Evolutionary conservation across 2,329 filamentous ascomycete species (phyloP), one percentile per base, ranked within the genome.

Genomic region (Cladorrhinum sp.): DNA sequence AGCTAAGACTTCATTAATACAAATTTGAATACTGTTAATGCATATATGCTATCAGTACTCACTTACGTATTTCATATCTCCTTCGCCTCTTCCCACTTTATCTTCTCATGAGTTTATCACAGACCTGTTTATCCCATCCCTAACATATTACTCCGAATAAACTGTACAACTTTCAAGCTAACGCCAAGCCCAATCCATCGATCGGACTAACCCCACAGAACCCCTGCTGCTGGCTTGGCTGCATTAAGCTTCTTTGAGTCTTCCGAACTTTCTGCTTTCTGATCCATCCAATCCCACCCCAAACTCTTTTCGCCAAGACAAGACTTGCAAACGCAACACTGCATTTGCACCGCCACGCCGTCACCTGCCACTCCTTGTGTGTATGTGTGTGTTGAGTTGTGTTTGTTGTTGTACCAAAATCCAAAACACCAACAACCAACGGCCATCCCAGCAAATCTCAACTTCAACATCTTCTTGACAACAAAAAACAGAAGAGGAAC

Each of bases 391-490:
- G 5, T 41, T 41, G 36, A 3, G 5, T 13, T 41, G 16, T 41
- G 6, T 41, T 13, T 13, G 10, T 41, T 13, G 36, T 41, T 7
- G 29, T 32, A 32, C 29, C 7, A 32, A 32, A 32, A 32, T n/a
- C n/a, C n/a, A n/a, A n/a, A n/a, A n/a, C n/a, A n/a, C n/a, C 29
- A 32, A 32, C 29, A 32, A 32, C 29, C n/a, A n/a, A 32, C 29
- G 7, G 29, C 29, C 29, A 7, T 32, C 29, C 29, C 6, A 32
- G 13, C 6, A 32, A 32, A 32, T 32, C 13, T 32, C 23, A 9
- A 55, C 53, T n/a, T 4, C 36, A n/a, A 59, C 57, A 51, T 51
- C 13, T 32, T 41, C 7, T 18, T n/a, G 9, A 41, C 27, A 53
- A 12, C 24, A 36, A 6, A 27, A 16, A 13, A 25, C 29, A 32